Evolutionary conservation across 202 grass and related monocot genomes (phyloP).

Genomic region (Sporobolus alterniflorus): DNA sequence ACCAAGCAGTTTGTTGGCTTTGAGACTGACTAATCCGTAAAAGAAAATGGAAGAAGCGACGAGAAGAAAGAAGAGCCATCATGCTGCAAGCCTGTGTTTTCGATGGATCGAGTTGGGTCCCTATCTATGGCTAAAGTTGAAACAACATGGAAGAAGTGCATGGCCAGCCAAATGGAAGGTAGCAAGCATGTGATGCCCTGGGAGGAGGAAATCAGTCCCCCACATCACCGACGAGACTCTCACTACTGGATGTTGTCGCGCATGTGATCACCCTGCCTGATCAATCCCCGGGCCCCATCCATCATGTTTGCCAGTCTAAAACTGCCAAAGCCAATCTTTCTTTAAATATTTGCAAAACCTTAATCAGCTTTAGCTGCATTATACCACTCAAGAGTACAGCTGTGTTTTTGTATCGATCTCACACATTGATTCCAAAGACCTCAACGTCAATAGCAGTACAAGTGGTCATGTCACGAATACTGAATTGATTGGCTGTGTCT

Average conservation of each 20-base stretch:
- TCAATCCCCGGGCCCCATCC: neutral
- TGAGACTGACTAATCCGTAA: no score
- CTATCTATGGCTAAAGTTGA: constrained; percentile 24
- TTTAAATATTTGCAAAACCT: no score
- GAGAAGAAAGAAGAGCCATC: no score
- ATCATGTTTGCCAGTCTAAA: neutral
- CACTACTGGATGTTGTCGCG: neutral
- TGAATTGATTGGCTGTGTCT: constrained; percentile 13
- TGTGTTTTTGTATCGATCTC: neutral
- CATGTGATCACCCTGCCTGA: constrained; percentile 9
- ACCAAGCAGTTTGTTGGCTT: constrained; percentile 34
- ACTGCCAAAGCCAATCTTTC: neutral
- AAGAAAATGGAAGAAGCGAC: neutral
- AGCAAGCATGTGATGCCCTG: constrained; percentile 41
- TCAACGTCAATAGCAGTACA: constrained; percentile 13
- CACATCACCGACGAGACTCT: constrained; percentile 54
- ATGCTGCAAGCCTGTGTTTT: constrained; percentile 36
- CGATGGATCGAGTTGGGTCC: constrained; percentile 19
- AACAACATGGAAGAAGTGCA: neutral
- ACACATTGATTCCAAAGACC: neutral
- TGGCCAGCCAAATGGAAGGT: constrained; percentile 36
- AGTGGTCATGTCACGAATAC: constrained; percentile 20
- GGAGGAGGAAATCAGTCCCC: constrained; percentile 73
- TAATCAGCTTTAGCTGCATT: no score
- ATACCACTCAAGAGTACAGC: neutral